Conservation (phyloP, 768 basidiomycete genomes). For the Lepiota venenata region DNA sequence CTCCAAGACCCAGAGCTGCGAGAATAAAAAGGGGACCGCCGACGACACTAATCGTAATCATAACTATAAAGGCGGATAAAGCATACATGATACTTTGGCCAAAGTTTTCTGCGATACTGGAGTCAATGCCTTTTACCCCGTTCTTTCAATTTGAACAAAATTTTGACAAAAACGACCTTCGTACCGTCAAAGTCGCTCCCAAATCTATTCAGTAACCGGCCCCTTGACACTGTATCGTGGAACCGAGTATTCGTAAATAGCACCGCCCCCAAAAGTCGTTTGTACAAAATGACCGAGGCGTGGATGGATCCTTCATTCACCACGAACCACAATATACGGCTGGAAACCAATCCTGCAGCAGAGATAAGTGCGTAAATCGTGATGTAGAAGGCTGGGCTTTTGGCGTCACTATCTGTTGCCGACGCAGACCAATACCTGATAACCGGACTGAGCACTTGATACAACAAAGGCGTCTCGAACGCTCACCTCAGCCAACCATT, state of each 20-base stretch:
- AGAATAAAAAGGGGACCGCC: conserved; percentile 76
- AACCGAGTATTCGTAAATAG: conserved; percentile 89
- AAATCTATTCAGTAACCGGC: conserved; percentile 77
- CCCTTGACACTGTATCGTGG: conserved; percentile 89
- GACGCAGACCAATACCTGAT: conserved; percentile 56
- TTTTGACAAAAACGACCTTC: neutral
- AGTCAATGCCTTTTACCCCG: conserved; percentile 63
- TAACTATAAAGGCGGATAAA: conserved; percentile 66
- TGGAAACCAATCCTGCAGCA: conserved; percentile 41
- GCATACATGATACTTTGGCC: conserved; percentile 72
- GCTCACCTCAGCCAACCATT: conserved; percentile 65
- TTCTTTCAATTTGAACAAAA: neutral
- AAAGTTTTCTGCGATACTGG: conserved; percentile 79
- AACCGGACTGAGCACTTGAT: neutral
- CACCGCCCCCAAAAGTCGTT: conserved; percentile 71
- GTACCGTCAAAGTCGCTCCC: conserved; percentile 87
- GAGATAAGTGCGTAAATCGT: conserved; percentile 59
- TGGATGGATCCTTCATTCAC: conserved; percentile 80
- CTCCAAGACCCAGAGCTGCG: conserved; percentile 50
- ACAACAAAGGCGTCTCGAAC: neutral
- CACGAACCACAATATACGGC: conserved; percentile 63
- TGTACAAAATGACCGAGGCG: conserved; percentile 75
- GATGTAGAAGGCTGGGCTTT: conserved; percentile 60
- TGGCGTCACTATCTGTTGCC: conserved; percentile 35
- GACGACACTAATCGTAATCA: conserved; percentile 71